A percentile compares a stretch with the other conserved stretches of the same genome.
Evolutionary conservation across 129 eudicot species (phyloP).

Genomic region (Tagetes patula): DNA sequence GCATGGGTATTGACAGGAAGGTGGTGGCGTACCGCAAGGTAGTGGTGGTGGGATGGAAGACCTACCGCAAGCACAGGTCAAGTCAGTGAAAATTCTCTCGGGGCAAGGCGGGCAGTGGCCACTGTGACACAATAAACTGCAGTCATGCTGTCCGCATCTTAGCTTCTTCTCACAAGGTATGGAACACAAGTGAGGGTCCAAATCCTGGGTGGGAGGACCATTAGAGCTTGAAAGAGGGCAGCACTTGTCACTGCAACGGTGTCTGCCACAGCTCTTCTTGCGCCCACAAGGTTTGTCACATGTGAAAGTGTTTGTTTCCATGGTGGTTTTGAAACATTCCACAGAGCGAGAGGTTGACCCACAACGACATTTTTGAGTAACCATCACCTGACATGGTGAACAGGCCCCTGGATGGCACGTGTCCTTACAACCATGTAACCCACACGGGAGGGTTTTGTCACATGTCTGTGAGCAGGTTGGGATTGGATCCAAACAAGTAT

Average conservation of each 20-base stretch:
- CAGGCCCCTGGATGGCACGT: constrained; percentile 72
- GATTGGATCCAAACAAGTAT: constrained; percentile 78
- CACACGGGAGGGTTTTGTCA: constrained; percentile 73
- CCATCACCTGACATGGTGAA: constrained; percentile 68
- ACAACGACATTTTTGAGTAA: constrained; percentile 81
- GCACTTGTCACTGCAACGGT: constrained; percentile 79
- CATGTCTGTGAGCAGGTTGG: constrained; percentile 74
- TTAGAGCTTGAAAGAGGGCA: constrained; percentile 69
- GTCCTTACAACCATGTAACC: constrained; percentile 57
- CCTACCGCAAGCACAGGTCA: constrained; percentile 91
- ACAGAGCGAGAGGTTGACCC: constrained; percentile 72
- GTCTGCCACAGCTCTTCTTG: constrained; percentile 83
- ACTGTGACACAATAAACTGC: constrained; percentile 75
- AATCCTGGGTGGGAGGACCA: constrained; percentile 36
- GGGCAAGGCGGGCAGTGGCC: constrained; percentile 97
- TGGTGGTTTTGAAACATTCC: constrained; percentile 65
- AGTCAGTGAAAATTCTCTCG: constrained; percentile 85
- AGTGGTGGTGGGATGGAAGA: constrained; percentile 94
- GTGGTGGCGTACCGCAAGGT: constrained; percentile 92
- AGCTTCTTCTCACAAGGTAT: constrained; percentile 91
- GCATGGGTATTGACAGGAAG: constrained; percentile 88
- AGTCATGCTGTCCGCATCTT: constrained; percentile 92
- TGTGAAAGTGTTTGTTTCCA: constrained; percentile 44
- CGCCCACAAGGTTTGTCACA: constrained; percentile 94
- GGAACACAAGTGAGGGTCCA: constrained; percentile 89